Percentiles rank a stretch among this genome's conserved stretches.
phyloP scores from a whole-genome alignment of 352 stramenopile species.

The Globisporangium paroecandrum region DNA sequence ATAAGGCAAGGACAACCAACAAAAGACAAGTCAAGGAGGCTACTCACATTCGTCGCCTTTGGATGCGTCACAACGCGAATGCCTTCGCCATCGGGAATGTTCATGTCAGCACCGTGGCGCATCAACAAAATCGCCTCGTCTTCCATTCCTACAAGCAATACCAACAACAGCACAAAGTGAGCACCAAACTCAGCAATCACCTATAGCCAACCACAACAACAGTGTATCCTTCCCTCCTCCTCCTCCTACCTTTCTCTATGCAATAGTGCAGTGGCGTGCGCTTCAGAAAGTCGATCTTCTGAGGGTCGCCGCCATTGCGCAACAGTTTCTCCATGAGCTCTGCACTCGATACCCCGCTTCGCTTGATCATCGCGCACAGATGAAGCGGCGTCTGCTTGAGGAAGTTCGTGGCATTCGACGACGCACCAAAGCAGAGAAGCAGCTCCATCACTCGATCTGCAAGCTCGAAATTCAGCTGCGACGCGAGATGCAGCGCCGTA shows the following conservation, averaged over 20 bases:
- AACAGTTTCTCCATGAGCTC: slow-evolving; percentile 65
- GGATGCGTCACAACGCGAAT: slow-evolving; percentile 50
- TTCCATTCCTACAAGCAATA: slow-evolving; percentile 43
- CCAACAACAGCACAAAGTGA: not conserved
- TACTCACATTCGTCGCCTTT: slow-evolving; percentile 59
- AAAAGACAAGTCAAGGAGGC: not conserved
- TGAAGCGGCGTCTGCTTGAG: slow-evolving; percentile 75
- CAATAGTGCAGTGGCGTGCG: slow-evolving; percentile 73
- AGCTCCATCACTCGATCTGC: slow-evolving; percentile 66
- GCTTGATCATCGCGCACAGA: slow-evolving; percentile 67
- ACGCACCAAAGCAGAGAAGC: slow-evolving; percentile 63
- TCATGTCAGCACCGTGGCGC: slow-evolving; percentile 66
- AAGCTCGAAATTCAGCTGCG: slow-evolving; percentile 55
- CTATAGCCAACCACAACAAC: not conserved
- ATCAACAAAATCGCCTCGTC: slow-evolving; percentile 58
- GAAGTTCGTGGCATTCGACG: slow-evolving; percentile 59
- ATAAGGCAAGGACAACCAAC: not conserved
- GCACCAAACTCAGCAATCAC: slow-evolving; percentile 9
- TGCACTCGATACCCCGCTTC: slow-evolving; percentile 31
- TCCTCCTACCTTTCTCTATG: slow-evolving; percentile 63
- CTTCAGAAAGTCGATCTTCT: slow-evolving; percentile 64
- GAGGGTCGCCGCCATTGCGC: slow-evolving; percentile 48
- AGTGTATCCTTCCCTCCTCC: not conserved
- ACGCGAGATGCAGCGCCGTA: slow-evolving; percentile 59
- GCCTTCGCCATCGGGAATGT: slow-evolving; percentile 55